Evolutionary conservation across 2,329 filamentous ascomycete species (phyloP).

Genomic region (Colletotrichum navitas): DNA sequence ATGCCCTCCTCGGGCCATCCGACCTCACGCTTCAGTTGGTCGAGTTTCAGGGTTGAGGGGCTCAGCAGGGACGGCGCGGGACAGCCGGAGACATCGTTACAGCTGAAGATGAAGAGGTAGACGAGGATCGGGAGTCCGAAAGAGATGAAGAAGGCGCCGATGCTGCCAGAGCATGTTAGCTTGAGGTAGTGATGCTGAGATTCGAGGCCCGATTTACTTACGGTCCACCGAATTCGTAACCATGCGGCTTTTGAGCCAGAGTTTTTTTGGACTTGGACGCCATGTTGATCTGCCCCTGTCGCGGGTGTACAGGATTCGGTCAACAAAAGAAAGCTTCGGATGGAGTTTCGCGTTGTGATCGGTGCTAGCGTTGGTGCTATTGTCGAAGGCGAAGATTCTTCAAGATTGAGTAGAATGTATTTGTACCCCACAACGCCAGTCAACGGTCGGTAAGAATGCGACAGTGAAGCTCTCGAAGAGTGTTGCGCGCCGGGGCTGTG

Average conservation of each 20-base stretch:
- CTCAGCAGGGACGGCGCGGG: slow-evolving; percentile 84
- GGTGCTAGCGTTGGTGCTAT: not conserved
- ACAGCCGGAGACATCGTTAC: slow-evolving; percentile 94
- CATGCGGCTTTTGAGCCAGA: slow-evolving; percentile 51
- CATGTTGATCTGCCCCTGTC: slow-evolving; percentile 47
- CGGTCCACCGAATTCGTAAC: slow-evolving; percentile 67
- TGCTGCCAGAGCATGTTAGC: slow-evolving; percentile 52
- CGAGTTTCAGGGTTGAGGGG: slow-evolving; percentile 77
- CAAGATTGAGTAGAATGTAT: not conserved
- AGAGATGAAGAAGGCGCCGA: slow-evolving; percentile 82
- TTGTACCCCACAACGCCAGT: not conserved
- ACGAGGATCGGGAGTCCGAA: slow-evolving; percentile 84
- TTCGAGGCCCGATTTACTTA: slow-evolving; percentile 48
- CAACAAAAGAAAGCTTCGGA: not conserved
- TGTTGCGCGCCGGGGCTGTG: slow-evolving; percentile 42
- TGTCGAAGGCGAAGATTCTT: not conserved
- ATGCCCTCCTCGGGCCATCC: slow-evolving; percentile 84
- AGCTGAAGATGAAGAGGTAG: slow-evolving; percentile 85
- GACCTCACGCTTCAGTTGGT: slow-evolving; percentile 81
- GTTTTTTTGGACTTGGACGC: slow-evolving; percentile 48
- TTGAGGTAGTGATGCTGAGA: not conserved
- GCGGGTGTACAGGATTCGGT: not conserved
- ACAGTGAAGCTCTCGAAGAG: not conserved
- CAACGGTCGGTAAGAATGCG: not conserved
- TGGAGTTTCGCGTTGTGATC: not conserved